Evolutionary conservation across 768 basidiomycete genomes (phyloP).

Genomic region (Termitomyces heimii): DNA sequence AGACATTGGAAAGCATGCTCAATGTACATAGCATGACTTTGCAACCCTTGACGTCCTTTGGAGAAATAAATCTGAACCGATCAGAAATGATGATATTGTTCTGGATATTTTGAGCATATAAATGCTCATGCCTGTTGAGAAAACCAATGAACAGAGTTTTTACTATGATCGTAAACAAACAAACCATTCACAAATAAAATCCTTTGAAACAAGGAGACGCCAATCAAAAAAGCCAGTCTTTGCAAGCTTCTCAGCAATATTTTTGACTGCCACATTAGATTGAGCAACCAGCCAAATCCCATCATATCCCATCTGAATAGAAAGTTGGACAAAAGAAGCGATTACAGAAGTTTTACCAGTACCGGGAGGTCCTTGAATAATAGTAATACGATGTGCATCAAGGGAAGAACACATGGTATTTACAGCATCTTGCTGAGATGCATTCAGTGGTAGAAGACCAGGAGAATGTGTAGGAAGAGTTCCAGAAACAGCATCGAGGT

Average conservation of each 20-base stretch:
- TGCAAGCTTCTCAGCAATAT: conserved; percentile 79
- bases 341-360: conserved; percentile 76
- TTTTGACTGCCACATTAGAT: conserved; percentile 85
- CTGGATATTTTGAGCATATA: conserved; percentile 43
- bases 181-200: conserved; percentile 66
- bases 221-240: conserved; percentile 47
- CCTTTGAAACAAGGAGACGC: conserved; percentile 63
- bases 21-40: conserved; percentile 72
- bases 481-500: not conserved
- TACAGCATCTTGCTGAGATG: conserved; percentile 42
- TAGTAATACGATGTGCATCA: conserved; percentile 30
- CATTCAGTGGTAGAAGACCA: conserved; percentile 27
- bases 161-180: conserved; percentile 4
- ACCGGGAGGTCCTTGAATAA: conserved; percentile 57
- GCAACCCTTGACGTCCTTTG: conserved; percentile 26
- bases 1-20: conserved; percentile 57
- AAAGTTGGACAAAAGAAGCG: conserved; percentile 50
- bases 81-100: conserved; percentile 49
- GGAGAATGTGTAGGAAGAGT: not conserved
- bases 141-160: not conserved
- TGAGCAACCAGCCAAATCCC: conserved; percentile 82
- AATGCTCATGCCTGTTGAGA: conserved; percentile 68
- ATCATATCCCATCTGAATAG: conserved; percentile 28
- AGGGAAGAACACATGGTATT: conserved; percentile 38
- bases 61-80: conserved; percentile 20